Base-by-base conservation (phyloP, 1,139 yeast genomes). In the Keqinozyma sinolaborantium region DNA sequence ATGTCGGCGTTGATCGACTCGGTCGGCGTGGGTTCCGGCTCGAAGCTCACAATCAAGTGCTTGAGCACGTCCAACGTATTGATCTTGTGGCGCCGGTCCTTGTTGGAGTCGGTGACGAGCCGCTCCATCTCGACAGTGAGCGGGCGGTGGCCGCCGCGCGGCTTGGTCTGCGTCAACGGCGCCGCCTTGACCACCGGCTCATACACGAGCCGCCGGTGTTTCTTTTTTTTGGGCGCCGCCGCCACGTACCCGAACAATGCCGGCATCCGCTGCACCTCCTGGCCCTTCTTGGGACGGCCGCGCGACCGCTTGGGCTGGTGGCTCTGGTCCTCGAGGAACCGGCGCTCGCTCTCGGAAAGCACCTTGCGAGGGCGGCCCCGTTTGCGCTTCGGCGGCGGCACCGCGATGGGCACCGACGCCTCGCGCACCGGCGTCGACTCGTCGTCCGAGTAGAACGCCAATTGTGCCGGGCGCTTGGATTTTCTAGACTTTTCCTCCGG, bases 21-120 rank as follows among this genome's bases (percentile, higher is more conserved):
- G 12, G 48, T 38, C 15, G 38, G 38, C 11, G 33, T 28, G 0
- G 34, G 36, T 10, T 31, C 32, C 1, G 69, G 63, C 13, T 50
- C 47, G 35, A 58, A 64, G 14, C 49, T 48, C 8, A 44, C 44
- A 4, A 64, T 52, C 20, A 64, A 45, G 30, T 61, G 61, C 34
- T 53, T 55, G 10, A 68, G 42, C 4, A 65, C 72, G 39, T 68
- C 73, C 3, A 68, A 34, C 0, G 69, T 61, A 32, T 58, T 59
- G 25, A 64, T 29, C 29, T 48, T 53, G 23, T 46, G 42, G 25
- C 67, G 40, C 30, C 48, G 54, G 32, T 56, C 61, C 23, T 52
- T 39, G 11, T 52, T 51, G 15, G 41, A 37, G 10, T 46, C 50
- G 2, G 46, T 45, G 4, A 41, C 35, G 5, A 65, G 37, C 27